Evolutionary conservation across 495 filamentous ascomycete genomes (phyloP).

Genomic region (Trichoderma virens): DNA sequence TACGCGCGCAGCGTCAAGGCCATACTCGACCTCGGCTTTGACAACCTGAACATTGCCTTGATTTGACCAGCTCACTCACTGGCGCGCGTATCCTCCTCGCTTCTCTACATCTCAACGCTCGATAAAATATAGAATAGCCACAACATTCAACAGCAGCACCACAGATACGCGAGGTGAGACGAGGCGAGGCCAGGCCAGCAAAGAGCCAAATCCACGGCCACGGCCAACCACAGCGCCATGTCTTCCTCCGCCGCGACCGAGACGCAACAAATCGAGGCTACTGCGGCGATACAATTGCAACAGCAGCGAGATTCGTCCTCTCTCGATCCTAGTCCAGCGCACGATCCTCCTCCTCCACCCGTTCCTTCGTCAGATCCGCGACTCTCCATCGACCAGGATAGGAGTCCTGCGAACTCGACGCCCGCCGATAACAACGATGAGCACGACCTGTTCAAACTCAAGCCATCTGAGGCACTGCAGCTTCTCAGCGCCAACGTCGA

Average conservation of each 20-base stretch:
- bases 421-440: conserved; percentile 25
- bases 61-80: too few relatives aligned
- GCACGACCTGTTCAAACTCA: conserved; percentile 63
- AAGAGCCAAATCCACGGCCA: background rate
- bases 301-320: conserved; percentile 1
- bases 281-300: background rate
- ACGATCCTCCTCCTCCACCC: conserved; percentile 40
- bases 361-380: conserved; percentile 41
- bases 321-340: background rate
- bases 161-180: background rate
- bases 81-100: too few relatives aligned
- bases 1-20: too few relatives aligned
- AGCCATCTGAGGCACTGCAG: conserved; percentile 68
- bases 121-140: too few relatives aligned
- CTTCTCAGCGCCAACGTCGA: conserved; percentile 68
- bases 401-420: conserved; percentile 10
- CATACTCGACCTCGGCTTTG: too few relatives aligned
- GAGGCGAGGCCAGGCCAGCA: background rate
- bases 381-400: conserved; percentile 22
- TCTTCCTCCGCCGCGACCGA: background rate
- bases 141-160: background rate
- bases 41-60: too few relatives aligned
- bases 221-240: background rate
- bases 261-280: conserved; percentile 2
- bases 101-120: too few relatives aligned